Base-by-base conservation (phyloP, 805 yeast species). In the Candida hungchunana region DNA sequence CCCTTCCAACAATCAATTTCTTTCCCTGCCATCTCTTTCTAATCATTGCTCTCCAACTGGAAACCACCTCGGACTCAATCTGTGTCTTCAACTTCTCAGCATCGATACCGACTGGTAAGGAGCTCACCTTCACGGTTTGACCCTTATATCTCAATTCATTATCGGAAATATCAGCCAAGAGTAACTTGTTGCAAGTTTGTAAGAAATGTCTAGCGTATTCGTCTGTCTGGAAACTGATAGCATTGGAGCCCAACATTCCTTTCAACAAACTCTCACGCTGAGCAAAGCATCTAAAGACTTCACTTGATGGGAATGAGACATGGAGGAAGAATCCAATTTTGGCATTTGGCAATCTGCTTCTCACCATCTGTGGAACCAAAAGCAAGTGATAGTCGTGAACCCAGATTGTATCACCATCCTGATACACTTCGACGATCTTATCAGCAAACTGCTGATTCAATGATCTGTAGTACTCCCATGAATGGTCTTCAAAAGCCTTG, bases 161-260 rank as follows among this genome's bases (percentile, higher is more conserved):
- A 18, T 73, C 75, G 32, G 73, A 73, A n/a, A 83, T 76, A 60
- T 90, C 97, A 0, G 94, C 88, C 47, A 88, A 75, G 23, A 93
- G 62, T 23, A 93, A 66, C 36, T 96, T 69, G 48, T 82, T 85
- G 50, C 95, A 79, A 3, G 97, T 87, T 62, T 90, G 97, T 37
- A 84, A 64, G 60, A 93, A 93, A 60, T 93, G 98, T 53, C 95
- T 77, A 18, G 88, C 94, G 50, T 89, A 90, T 59, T 93, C 98
- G 19, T 79, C 79, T 9, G 90, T 89, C 59, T 93, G 98, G 65
- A 93, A 89, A 3, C 89, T 79, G 30, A 93, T 73, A 39, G 82
- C 76, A 54, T 86, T 87, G 2, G 97, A 88, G 10, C 96, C 97
- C 20, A 93, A 64, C 63, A 90, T 69, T 15, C 98, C 98, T 42